Percentiles rank a stretch among this genome's conserved stretches.
Evolutionary conservation across 1,284 basidiomycete genomes (phyloP).

Genomic region (Apiotrichum montevideense): DNA sequence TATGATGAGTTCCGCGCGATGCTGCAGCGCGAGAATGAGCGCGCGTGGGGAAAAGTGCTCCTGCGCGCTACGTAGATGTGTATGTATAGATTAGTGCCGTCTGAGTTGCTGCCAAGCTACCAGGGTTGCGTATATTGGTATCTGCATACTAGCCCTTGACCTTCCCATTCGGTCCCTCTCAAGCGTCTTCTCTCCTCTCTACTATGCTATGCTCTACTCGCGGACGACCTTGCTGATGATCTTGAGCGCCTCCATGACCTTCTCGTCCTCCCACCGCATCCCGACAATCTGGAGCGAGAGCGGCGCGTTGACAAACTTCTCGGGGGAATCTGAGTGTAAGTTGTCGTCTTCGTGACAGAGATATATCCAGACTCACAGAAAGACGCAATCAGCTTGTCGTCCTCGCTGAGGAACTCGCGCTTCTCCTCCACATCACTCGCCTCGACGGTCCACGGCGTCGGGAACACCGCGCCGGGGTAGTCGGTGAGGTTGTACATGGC

Average conservation of each 20-base stretch:
- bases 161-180: no score
- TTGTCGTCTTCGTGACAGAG: no score
- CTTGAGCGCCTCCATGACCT: slow-evolving; percentile 17
- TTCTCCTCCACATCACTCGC: slow-evolving; percentile 4
- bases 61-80: no score
- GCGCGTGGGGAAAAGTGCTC: no score
- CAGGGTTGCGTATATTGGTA: no score
- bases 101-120: no score
- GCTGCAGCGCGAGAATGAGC: no score
- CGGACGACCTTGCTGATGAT: slow-evolving; percentile 10
- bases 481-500: slow-evolving; percentile 63
- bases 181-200: neutral
- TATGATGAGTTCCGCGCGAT: no score
- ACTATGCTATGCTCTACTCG: no score
- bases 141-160: no score
- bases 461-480: slow-evolving; percentile 60
- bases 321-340: slow-evolving; percentile 10
- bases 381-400: slow-evolving; percentile 53
- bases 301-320: slow-evolving; percentile 20
- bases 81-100: no score
- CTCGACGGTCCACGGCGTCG: slow-evolving; percentile 51
- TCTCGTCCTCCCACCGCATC: slow-evolving; percentile 25
- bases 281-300: slow-evolving; percentile 23
- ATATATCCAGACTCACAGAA: slow-evolving; percentile 50
- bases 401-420: slow-evolving; percentile 50